Conservation (phyloP, 352 stramenopile species). For the Aphanomyces astaci region DNA sequence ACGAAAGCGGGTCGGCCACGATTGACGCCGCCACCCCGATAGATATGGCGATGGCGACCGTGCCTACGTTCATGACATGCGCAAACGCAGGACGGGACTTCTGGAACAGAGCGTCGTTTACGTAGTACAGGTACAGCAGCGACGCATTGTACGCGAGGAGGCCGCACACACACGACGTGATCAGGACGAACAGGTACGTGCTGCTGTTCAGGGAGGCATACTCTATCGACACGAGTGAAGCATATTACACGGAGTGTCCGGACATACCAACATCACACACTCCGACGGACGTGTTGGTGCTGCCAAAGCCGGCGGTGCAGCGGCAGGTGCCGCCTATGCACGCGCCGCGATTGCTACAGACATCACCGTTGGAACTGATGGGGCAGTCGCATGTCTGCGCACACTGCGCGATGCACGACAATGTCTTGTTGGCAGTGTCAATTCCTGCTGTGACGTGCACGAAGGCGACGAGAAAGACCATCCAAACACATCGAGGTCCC, state of each 20-base stretch:
- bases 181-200: constrained; percentile 12
- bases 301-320: background rate
- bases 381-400: background rate
- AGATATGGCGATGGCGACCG: background rate
- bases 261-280: constrained; percentile 1
- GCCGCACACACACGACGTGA: background rate
- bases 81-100: constrained; percentile 6
- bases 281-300: background rate
- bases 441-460: background rate
- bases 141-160: constrained; percentile 9
- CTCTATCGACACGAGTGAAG: no score
- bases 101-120: background rate
- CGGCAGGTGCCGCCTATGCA: background rate
- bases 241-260: no score
- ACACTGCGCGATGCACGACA: constrained; percentile 1
- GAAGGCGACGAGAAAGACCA: background rate
- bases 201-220: background rate
- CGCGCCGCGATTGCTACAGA: background rate
- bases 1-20: background rate
- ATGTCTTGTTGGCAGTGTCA: background rate
- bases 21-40: background rate
- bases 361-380: background rate
- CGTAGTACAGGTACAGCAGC: constrained; percentile 17
- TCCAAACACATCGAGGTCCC: no score
- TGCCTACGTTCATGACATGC: constrained; percentile 2